Percentiles rank a stretch among this genome's conserved stretches.
Evolutionary conservation across 1,284 basidiomycete species (phyloP).

Genomic region (Cryptococcus amylolentus): DNA sequence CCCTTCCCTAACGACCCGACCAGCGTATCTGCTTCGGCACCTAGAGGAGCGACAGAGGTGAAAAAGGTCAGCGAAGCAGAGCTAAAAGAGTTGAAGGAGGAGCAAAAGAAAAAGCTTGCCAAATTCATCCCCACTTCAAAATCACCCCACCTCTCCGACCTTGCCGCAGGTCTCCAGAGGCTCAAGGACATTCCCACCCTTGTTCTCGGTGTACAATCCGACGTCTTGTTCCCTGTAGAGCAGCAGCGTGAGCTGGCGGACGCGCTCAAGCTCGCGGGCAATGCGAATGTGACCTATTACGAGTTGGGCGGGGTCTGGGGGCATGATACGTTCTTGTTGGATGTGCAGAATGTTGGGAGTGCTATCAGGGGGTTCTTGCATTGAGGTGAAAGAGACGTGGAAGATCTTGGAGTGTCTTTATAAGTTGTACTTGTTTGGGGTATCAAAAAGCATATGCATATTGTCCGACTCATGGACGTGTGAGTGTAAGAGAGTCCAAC

Average conservation of each 20-base stretch:
- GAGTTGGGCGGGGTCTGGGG: slow-evolving; percentile 98
- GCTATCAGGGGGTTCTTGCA: slow-evolving; percentile 71
- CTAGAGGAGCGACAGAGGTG: slow-evolving; percentile 44
- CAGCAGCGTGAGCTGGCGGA: slow-evolving; percentile 95
- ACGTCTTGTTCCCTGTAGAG: slow-evolving; percentile 95
- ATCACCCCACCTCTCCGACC: slow-evolving; percentile 68
- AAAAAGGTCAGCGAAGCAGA: slow-evolving; percentile 55
- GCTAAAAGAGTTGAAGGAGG: not conserved
- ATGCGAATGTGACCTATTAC: slow-evolving; percentile 85
- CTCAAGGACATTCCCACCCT: slow-evolving; percentile 75
- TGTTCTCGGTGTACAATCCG: slow-evolving; percentile 91
- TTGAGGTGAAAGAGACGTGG: not conserved
- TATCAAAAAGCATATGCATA: no score
- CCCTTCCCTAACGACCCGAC: slow-evolving; percentile 40
- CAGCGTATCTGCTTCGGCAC: slow-evolving; percentile 27
- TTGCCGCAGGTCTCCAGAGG: slow-evolving; percentile 77
- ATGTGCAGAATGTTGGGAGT: slow-evolving; percentile 72
- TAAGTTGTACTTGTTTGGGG: no score
- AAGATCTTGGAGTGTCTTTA: no score
- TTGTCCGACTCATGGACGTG: no score
- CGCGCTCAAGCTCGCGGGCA: slow-evolving; percentile 84
- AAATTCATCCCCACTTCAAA: slow-evolving; percentile 57
- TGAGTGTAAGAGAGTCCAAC: no score
- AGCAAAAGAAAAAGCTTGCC: slow-evolving; percentile 24
- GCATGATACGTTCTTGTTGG: slow-evolving; percentile 91